phyloP scores from a whole-genome alignment of 2,329 filamentous ascomycete species.

The Metarhizium humberi region DNA sequence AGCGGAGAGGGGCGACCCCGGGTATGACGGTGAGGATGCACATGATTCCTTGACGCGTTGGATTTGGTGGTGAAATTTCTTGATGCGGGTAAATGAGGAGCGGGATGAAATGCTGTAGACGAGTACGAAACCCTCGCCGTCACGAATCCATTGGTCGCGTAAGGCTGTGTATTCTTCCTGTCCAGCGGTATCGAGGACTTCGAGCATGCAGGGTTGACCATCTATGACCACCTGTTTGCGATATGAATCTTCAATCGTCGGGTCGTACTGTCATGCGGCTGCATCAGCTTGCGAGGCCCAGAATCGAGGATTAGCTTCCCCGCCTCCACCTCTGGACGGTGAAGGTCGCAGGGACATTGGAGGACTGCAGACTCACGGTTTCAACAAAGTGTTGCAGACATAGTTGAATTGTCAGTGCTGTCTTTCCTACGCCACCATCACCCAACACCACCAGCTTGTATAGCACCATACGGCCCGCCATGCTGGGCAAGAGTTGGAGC shows the following conservation, averaged over 20 bases:
- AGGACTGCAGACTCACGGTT: constrained; percentile 47
- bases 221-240: constrained; percentile 90
- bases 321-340: neutral
- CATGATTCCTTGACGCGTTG: constrained; percentile 93
- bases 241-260: constrained; percentile 82
- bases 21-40: constrained; percentile 65
- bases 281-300: constrained; percentile 1
- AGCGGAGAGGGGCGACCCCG: constrained; percentile 61
- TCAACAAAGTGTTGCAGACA: constrained; percentile 98
- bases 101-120: constrained; percentile 98
- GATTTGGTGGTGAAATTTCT: constrained; percentile 93
- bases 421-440: constrained; percentile 91
- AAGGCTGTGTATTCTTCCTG: constrained; percentile 98
- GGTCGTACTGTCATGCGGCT: constrained; percentile 55
- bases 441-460: constrained; percentile 95
- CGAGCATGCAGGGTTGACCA: constrained; percentile 90
- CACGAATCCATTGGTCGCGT: constrained; percentile 95
- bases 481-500: constrained; percentile 27
- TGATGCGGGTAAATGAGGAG: constrained; percentile 89
- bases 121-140: constrained; percentile 93
- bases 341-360: neutral
- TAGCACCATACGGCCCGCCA: constrained; percentile 90
- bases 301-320: neutral
- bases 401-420: constrained; percentile 88
- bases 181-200: constrained; percentile 92